phyloP scores from a whole-genome alignment of 2,329 filamentous ascomycete genomes.

The Sclerotiophoma versabilis region DNA sequence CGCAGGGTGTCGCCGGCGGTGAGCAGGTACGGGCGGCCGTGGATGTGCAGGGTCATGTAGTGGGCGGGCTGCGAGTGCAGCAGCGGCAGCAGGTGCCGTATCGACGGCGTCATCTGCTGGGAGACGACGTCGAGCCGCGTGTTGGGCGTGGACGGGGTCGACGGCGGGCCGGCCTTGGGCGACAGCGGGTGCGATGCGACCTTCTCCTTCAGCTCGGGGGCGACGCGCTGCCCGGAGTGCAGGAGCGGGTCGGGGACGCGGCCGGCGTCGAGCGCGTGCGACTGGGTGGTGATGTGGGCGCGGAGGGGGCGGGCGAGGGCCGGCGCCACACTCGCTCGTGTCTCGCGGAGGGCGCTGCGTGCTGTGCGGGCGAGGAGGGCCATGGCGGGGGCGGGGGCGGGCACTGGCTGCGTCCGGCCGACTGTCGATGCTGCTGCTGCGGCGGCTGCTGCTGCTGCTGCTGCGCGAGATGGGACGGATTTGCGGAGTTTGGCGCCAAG shows the following conservation, averaged over 20 bases:
- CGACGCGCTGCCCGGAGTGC: constrained; percentile 55
- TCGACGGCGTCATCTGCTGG: constrained; percentile 59
- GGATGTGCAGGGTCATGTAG: constrained; percentile 82
- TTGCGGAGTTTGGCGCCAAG: constrained; percentile 21
- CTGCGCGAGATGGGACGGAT: constrained; percentile 12
- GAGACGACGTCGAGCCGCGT: constrained; percentile 37
- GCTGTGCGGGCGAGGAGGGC: constrained; percentile 61
- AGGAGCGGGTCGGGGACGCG: constrained; percentile 52
- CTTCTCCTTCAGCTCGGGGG: constrained; percentile 34
- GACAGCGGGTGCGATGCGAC: constrained; percentile 25
- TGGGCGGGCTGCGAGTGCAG: constrained; percentile 75
- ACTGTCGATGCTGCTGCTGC: background rate
- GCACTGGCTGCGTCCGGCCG: constrained; percentile 1
- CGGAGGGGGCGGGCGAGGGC: constrained; percentile 60
- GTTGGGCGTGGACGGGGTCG: constrained; percentile 26
- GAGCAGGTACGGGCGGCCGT: constrained; percentile 80
- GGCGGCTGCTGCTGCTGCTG: background rate
- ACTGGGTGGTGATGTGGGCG: constrained; percentile 54
- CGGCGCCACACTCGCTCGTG: constrained; percentile 58
- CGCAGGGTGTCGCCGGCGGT: constrained; percentile 62
- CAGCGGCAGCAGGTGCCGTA: constrained; percentile 71
- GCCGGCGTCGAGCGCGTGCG: constrained; percentile 48
- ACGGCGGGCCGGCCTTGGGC: constrained; percentile 21
- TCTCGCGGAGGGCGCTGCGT: constrained; percentile 69
- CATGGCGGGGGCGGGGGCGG: constrained; percentile 23